A percentile compares a stretch with the other conserved stretches of the same genome.
These are phyloP conservation scores for Handroanthus guayacan DNA, from an alignment of 257 asterid genomes.

Conservation along the genomic window DNA sequence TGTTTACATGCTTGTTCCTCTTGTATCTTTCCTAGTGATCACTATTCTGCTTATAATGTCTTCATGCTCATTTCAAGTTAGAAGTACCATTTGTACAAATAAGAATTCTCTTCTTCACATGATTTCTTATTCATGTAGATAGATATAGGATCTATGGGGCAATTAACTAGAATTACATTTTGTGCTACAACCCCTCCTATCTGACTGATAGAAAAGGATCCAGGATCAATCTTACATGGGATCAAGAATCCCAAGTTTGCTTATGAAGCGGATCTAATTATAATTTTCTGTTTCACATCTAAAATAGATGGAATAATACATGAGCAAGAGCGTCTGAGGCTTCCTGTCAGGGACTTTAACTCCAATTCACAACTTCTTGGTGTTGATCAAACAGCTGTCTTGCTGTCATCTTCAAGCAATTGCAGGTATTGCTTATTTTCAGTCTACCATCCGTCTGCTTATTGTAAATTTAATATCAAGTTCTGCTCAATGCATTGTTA, in stretches of 20 bases:
- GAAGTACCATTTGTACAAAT: too few relatives aligned
- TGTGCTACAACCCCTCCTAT: too few relatives aligned
- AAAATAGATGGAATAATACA: constrained; percentile 7
- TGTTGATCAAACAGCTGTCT: constrained; percentile 24
- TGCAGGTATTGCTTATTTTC: constrained; percentile 32
- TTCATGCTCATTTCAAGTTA: too few relatives aligned
- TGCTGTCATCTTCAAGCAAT: constrained; percentile 35
- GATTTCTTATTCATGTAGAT: too few relatives aligned
- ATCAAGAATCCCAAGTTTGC: too few relatives aligned
- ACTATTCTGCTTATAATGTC: background rate
- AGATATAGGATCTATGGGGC: too few relatives aligned
- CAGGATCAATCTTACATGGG: too few relatives aligned
- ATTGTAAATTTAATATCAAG: background rate
- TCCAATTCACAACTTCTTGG: constrained; percentile 28
- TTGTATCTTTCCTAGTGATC: background rate
- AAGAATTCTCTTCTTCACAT: too few relatives aligned
- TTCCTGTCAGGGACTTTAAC: constrained; percentile 8
- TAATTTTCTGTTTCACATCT: background rate
- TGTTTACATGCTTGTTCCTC: background rate
- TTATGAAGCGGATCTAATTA: background rate
- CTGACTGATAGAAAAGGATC: too few relatives aligned
- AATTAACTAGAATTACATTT: too few relatives aligned
- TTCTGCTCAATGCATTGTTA: background rate
- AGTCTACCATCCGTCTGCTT: background rate
- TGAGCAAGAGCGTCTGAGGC: constrained; percentile 26